Evolutionary conservation across 78 protist species (phyloP).

Genomic region (Anaeramoeba ignava): DNA sequence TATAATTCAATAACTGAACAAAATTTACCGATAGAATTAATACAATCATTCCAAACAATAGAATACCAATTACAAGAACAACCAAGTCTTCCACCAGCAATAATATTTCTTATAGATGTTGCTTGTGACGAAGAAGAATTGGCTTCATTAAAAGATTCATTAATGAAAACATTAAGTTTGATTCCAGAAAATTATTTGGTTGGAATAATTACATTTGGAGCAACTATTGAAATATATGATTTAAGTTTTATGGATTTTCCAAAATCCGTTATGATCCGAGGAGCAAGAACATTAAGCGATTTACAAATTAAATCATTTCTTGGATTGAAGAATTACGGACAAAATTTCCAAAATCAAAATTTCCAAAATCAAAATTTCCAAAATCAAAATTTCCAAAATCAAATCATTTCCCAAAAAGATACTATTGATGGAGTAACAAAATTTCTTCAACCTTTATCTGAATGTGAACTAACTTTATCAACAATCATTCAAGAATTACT

Average conservation of each 20-base stretch:
- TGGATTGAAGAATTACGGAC: background rate
- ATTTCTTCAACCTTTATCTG: constrained; percentile 64
- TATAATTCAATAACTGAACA: constrained; percentile 54
- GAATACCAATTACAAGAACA: background rate
- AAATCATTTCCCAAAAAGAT: background rate
- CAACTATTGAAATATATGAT: constrained; percentile 36
- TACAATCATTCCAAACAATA: constrained; percentile 9
- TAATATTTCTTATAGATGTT: constrained; percentile 78
- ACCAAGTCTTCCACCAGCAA: constrained; percentile 54
- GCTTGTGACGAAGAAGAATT: constrained; percentile 68
- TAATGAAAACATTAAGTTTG: constrained; percentile 57
- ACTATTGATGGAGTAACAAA: constrained; percentile 11
- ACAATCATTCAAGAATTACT: constrained; percentile 70
- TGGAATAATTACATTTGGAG: constrained; percentile 89
- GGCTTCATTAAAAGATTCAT: constrained; percentile 56
- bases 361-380: background rate
- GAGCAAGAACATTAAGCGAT: background rate
- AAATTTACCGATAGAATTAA: constrained; percentile 78
- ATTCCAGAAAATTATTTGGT: constrained; percentile 71
- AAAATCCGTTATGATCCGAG: background rate
- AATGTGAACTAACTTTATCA: constrained; percentile 68
- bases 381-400: no score
- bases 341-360: background rate
- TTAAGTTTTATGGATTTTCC: background rate
- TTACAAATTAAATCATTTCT: background rate